Conservation (phyloP, 2,329 filamentous ascomycete species). For the Pseudocercospora pini-densiflorae region DNA sequence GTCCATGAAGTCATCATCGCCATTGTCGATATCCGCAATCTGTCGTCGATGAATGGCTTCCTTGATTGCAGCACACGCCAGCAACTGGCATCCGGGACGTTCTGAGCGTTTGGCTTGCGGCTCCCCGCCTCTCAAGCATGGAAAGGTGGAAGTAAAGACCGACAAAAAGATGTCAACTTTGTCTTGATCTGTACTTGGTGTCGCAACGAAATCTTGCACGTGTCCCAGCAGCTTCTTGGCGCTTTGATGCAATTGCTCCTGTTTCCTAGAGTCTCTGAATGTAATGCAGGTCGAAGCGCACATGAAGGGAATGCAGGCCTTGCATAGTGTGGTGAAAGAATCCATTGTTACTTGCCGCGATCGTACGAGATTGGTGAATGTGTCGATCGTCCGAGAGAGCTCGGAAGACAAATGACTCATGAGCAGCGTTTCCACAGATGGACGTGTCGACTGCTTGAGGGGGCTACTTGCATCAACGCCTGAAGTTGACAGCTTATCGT, state of each 20-base stretch:
- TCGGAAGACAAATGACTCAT: slow-evolving; percentile 33
- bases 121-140: background rate
- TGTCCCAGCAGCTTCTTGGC: slow-evolving; percentile 34
- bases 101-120: background rate
- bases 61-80: slow-evolving; percentile 19
- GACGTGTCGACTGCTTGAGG: slow-evolving; percentile 11
- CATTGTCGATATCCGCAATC: slow-evolving; percentile 41
- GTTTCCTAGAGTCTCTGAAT: slow-evolving; percentile 35
- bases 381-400: slow-evolving; percentile 26
- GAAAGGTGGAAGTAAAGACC: slow-evolving; percentile 36
- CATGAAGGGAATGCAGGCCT: slow-evolving; percentile 20
- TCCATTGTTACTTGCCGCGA: slow-evolving; percentile 22
- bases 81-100: background rate
- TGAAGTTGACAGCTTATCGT: slow-evolving; percentile 8
- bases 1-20: slow-evolving; percentile 65
- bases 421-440: slow-evolving; percentile 27
- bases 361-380: slow-evolving; percentile 13
- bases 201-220: slow-evolving; percentile 43
- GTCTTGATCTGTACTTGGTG: slow-evolving; percentile 46
- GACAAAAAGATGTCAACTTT: slow-evolving; percentile 51
- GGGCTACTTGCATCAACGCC: background rate
- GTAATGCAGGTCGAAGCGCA: slow-evolving; percentile 39
- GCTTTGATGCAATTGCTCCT: slow-evolving; percentile 35
- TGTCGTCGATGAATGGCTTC: slow-evolving; percentile 16
- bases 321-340: slow-evolving; percentile 32